Base-by-base conservation (phyloP, 306 rosid species). In the Prunus dulcis region DNA sequence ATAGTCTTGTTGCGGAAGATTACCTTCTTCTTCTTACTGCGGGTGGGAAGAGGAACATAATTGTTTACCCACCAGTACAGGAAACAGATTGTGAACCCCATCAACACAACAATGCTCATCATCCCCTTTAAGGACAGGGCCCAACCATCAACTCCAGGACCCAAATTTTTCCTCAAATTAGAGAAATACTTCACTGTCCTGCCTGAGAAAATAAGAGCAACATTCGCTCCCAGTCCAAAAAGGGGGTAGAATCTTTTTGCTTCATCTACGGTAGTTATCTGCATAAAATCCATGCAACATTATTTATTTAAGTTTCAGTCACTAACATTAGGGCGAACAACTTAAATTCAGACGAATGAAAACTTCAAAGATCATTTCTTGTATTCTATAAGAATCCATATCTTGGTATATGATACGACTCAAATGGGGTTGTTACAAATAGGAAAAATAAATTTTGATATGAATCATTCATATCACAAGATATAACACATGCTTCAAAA, bases 111-210 rank as follows among this genome's bases (percentile, higher is more conserved):
- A 70, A 94, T 94, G 82, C 98, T 91, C 96, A 94, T 94, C 97
- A 94, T 94, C 22, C 69, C 97, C 80, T 76, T 92, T 4, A 94
- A 84, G 66, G 98, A 94, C 58, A 94, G 17, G 30, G 98, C 96
- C 98, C 98, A 94, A 43, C 98, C 98, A 81, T 94, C 98, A 28
- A 94, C 92, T 69, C 97, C 97, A 32, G 96, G 98, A 65, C 93
- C 97, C 84, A 92, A 88, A 77, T 88, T 82, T 71, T 82, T 47
- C 87, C 97, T 91, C 89, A 94, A 2, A 64, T 94, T 85, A 32
- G 97, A 94, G 84, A 94, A 94, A 83, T 91, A 94, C 80, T 94
- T 94, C 84, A 94, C 95, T 0, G 98, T 94, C 58, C 96, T 87
- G 38, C 98, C 97, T 7, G 97, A 91, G 87, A 94, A 91, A 27